Evolutionary conservation across 495 filamentous ascomycete genomes (phyloP), one percentile per base, ranked within the genome.

Genomic region (Lineolata rhizophorae): DNA sequence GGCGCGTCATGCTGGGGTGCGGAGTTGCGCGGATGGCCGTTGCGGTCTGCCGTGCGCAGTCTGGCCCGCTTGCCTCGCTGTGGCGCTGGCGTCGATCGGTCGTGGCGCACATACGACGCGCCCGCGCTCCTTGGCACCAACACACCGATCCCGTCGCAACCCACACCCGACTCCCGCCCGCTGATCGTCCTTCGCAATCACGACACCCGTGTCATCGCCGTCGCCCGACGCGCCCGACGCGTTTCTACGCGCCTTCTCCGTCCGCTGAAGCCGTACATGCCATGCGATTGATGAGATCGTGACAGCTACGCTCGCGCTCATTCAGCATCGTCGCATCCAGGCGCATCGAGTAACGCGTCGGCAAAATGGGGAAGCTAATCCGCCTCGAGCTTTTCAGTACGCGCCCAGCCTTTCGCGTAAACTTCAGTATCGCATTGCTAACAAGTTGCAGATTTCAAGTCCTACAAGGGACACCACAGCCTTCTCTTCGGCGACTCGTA

Each of bases 401-500:
- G 76, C 57, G 31, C 22, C 12, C 18, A 20, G 29, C 22, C 15
- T 4, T 13, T 9, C 4, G n/a, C n/a, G n/a, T n/a, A n/a, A n/a
- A n/a, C 18, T 17, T n/a, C 6, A 15, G 3, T 4, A 17, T 20
- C 18, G 18, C 14, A 32, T 31, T 33, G 12, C 21, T 21, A 8
- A 31, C 14, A 26, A 3, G 4, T 24, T 24, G 37, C 43, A 91
- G 81, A 97, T 60, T 97, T 95, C 75, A 95, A 97, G 58, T 94
- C 85, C 48, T 99, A 99, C 64, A 92, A 91, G 54, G 85, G 76
- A 27, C 73, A 92, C 42, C 87, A 99, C 54, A 66, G 64, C 22
- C 69, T 99, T 16, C 64, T 90, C n/a, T 84, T 99, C 41, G 90
- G 87, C 48, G 84, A 99, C 60, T 84, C 81, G 3, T 95, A 94